Evolutionary conservation across 768 basidiomycete species (phyloP).

Genomic region (Pleurotus giganteus): DNA sequence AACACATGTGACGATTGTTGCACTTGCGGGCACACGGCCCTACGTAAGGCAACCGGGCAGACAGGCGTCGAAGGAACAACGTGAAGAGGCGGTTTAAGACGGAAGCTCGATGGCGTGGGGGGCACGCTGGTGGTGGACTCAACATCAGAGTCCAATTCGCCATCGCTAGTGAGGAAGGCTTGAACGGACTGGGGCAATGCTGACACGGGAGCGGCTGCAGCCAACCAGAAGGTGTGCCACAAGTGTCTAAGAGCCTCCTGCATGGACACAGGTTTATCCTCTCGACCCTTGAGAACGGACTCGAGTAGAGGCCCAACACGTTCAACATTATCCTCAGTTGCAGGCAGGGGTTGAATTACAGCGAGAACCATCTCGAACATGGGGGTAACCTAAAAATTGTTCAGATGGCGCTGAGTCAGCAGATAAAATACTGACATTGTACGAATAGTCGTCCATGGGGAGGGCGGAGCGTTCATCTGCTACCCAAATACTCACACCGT

Average conservation of each 20-base stretch:
- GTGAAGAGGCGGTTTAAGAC: too few relatives aligned
- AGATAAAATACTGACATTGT: slow-evolving; percentile 46
- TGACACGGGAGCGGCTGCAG: slow-evolving; percentile 34
- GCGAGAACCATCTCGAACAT: slow-evolving; percentile 62
- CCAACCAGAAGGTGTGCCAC: slow-evolving; percentile 52
- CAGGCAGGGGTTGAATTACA: slow-evolving; percentile 46
- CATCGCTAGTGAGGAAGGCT: slow-evolving; percentile 14
- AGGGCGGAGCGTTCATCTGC: slow-evolving; percentile 55
- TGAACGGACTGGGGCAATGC: slow-evolving; percentile 56
- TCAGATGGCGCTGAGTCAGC: not conserved
- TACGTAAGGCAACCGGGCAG: not conserved
- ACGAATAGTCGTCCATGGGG: slow-evolving; percentile 50
- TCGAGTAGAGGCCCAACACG: slow-evolving; percentile 49
- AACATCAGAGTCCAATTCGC: not conserved
- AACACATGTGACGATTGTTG: slow-evolving; percentile 29
- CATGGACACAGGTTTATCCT: slow-evolving; percentile 41
- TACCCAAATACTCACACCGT: slow-evolving; percentile 60
- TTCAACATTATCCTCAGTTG: slow-evolving; percentile 38
- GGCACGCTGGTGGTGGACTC: slow-evolving; percentile 22
- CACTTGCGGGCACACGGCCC: not conserved
- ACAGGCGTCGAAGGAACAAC: slow-evolving; percentile 18
- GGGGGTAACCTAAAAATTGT: slow-evolving; percentile 47
- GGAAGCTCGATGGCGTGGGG: too few relatives aligned
- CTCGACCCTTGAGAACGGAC: slow-evolving; percentile 54
- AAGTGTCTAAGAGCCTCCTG: slow-evolving; percentile 57